Evolutionary conservation across 148 eudicot genomes (phyloP), one percentile per base, ranked within the genome.

Genomic region (Cornus controversa): DNA sequence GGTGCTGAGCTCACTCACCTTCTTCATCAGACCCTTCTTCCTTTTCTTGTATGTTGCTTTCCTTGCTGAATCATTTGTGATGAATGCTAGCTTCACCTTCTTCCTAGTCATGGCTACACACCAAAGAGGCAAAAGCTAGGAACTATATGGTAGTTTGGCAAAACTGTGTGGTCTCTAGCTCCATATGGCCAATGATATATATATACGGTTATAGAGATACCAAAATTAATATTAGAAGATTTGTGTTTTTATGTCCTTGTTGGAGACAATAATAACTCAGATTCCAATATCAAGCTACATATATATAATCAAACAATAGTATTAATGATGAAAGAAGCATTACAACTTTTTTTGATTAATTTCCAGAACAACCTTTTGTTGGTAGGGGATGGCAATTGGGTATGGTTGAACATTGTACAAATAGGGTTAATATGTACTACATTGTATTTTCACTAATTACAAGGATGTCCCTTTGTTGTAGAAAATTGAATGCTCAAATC

Each of bases 21-120:
- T 94, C 86, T 92, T 92, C 72, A 87, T 75, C 45, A 94, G 57
- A 1, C 96, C 96, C 75, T 86, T 87, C 88, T 87, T 90, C 73
- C 98, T 85, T 82, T 90, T 92, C 89, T 90, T 92, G 90, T 69
- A 94, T 8, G 94, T 89, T 40, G 90, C 88, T 74, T 92, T 94
- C 29, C 98, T 81, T 29, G 90, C 81, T 0, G 95, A 79, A 58
- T 89, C 92, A 63, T 89, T 88, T 2, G 78, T 42, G 76, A 93
- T 93, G 85, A 77, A 88, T 23, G 85, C 90, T 0, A 93, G 89
- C 80, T 85, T 88, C 77, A 91, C 87, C 81, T 88, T 91, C 81
- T 85, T 89, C 66, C 97, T 86, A 8, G 93, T 85, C 97, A 92
- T 92, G 74, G 74, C 63, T 57, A 28, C 54, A n/a, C n/a, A n/a